Evolutionary conservation across 805 yeast genomes (phyloP).

Genomic region (Candida loeiensis): DNA sequence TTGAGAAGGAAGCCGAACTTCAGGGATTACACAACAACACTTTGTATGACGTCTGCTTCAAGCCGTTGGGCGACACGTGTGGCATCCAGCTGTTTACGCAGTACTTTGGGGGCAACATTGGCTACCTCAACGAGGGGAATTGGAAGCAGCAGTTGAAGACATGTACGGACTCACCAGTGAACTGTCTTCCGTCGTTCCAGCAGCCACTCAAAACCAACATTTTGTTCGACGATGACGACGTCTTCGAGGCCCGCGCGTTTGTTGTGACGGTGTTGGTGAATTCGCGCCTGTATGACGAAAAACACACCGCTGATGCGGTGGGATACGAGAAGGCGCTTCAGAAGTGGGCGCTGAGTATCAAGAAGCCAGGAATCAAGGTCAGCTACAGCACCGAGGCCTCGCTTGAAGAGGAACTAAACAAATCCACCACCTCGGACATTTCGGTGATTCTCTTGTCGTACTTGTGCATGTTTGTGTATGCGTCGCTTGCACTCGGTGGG

Average conservation of each 20-base stretch:
- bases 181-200: conserved; percentile 84
- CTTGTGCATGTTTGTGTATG: conserved; percentile 81
- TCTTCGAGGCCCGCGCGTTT: conserved; percentile 64
- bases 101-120: conserved; percentile 68
- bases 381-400: conserved; percentile 83
- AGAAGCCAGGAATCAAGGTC: conserved; percentile 48
- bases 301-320: conserved; percentile 36
- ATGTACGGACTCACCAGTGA: conserved; percentile 81
- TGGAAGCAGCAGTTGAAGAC: conserved; percentile 56
- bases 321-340: conserved; percentile 76
- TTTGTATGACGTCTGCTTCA: conserved; percentile 73
- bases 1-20: conserved; percentile 61
- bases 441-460: conserved; percentile 71
- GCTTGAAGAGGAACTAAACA: conserved; percentile 76
- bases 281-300: conserved; percentile 44
- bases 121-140: conserved; percentile 41
- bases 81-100: conserved; percentile 86
- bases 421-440: conserved; percentile 76
- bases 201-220: conserved; percentile 78
- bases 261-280: conserved; percentile 70
- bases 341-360: conserved; percentile 16
- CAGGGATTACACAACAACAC: conserved; percentile 24
- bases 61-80: conserved; percentile 76
- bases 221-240: conserved; percentile 52
- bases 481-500: conserved; percentile 69